Percentiles rank a stretch among this genome's conserved stretches.
phyloP scores from a whole-genome alignment of 108 stramenopile species.

The Stephanodiscus minutulus region DNA sequence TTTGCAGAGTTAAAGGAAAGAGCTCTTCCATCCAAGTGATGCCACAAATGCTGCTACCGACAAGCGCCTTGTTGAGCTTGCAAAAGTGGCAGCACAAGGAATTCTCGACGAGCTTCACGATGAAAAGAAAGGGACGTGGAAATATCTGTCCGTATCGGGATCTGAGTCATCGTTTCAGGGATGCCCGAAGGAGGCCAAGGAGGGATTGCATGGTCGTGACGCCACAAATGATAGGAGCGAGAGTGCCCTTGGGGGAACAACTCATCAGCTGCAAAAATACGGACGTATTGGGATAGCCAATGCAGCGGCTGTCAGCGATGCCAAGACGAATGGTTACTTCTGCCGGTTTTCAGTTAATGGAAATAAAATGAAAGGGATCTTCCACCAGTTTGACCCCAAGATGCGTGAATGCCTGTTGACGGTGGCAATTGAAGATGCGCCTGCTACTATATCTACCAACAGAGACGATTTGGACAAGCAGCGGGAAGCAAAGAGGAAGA shows the following conservation, averaged over 20 bases:
- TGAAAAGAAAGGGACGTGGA: conserved; percentile 3
- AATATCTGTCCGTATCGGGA: neutral
- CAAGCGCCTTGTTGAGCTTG: neutral
- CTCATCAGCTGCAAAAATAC: neutral
- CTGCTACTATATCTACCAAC: neutral
- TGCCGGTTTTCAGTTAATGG: neutral
- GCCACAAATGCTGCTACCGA: neutral
- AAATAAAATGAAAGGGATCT: neutral
- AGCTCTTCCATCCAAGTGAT: conserved; percentile 5
- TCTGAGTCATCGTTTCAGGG: neutral
- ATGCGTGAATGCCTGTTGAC: neutral
- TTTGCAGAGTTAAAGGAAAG: neutral
- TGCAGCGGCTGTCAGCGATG: neutral
- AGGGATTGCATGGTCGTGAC: neutral
- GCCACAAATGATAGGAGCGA: conserved; percentile 3
- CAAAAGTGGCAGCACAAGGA: neutral
- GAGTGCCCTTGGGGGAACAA: conserved; percentile 7
- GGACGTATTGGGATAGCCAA: neutral
- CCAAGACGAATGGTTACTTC: neutral
- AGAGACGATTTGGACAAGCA: conserved; percentile 3
- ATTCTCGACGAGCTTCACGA: neutral
- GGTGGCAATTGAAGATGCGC: neutral
- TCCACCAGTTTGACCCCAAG: neutral
- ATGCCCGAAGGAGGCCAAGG: neutral
- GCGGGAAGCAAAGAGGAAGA: conserved; percentile 1